These are phyloP conservation scores for Acorus gramineus DNA, from an alignment of 106 monocot genomes.

Conservation along the genomic window DNA sequence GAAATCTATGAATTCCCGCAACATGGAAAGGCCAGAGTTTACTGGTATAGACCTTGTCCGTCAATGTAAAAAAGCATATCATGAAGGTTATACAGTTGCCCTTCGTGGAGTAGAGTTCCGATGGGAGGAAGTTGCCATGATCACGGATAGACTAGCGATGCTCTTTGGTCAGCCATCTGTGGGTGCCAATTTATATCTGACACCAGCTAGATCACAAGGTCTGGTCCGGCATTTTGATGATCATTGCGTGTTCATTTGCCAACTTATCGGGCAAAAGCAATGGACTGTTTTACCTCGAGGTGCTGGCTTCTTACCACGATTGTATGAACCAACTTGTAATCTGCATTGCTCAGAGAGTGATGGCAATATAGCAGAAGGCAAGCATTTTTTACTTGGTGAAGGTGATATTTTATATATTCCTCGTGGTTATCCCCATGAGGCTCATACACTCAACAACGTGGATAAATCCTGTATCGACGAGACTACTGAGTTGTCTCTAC, in stretches of 20 bases:
- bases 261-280: conserved; percentile 50
- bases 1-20: background rate
- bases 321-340: conserved; percentile 43
- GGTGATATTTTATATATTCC: conserved; percentile 86
- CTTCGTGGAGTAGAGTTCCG: conserved; percentile 71
- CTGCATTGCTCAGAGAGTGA: conserved; percentile 3
- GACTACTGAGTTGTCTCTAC: conserved; percentile 38
- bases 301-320: conserved; percentile 40
- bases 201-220: conserved; percentile 76
- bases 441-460: conserved; percentile 35
- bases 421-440: conserved; percentile 78
- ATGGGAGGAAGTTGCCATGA: conserved; percentile 40
- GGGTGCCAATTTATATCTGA: conserved; percentile 76
- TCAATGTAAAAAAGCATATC: conserved; percentile 53
- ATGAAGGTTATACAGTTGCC: conserved; percentile 62
- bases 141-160: conserved; percentile 34
- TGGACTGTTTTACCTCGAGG: conserved; percentile 39
- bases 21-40: background rate
- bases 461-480: conserved; percentile 5
- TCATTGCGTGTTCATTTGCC: conserved; percentile 91
- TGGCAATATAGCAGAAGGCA: conserved; percentile 7
- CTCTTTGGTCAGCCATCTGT: conserved; percentile 90
- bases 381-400: conserved; percentile 31
- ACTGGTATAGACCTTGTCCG: conserved; percentile 7
- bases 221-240: conserved; percentile 75